Evolutionary conservation across 306 rosid genomes (phyloP).

Genomic region (Medicago ruthenica): DNA sequence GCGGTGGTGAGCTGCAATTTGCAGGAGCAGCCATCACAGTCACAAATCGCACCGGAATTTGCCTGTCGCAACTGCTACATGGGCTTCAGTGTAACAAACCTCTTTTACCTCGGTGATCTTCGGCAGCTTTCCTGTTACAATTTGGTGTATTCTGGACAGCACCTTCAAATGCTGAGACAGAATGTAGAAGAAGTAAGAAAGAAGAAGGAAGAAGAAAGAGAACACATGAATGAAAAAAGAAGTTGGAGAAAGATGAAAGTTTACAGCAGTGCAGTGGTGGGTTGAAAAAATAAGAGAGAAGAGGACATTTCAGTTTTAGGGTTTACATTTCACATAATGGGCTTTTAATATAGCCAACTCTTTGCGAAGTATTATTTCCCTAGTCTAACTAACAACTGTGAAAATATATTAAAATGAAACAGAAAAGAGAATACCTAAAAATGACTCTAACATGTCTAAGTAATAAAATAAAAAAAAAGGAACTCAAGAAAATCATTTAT

Average conservation of each 20-base stretch:
- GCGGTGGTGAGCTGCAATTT: background rate
- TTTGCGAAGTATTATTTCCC: background rate
- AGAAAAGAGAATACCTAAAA: background rate
- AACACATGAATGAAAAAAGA: too few species aligned
- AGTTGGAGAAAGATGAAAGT: background rate
- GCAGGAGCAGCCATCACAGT: background rate
- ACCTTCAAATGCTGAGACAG: too few species aligned
- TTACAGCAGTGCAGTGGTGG: background rate
- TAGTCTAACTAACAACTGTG: slow-evolving; percentile 5
- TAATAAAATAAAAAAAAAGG: background rate
- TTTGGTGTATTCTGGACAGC: background rate
- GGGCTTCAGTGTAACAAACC: background rate
- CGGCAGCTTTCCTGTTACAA: background rate
- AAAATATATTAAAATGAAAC: slow-evolving; percentile 6
- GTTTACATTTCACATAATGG: background rate
- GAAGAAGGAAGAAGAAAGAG: too few species aligned
- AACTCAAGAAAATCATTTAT: background rate
- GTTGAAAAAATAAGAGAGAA: background rate
- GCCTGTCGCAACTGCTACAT: background rate
- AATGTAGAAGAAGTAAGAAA: too few species aligned
- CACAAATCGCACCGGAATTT: background rate
- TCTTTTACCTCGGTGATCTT: background rate
- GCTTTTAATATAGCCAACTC: slow-evolving; percentile 5
- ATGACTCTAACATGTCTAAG: background rate
- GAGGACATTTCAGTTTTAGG: background rate